These are phyloP conservation scores for Rhodamnia argentea DNA, from an alignment of 345 rosid species.

Conservation along the genomic window DNA sequence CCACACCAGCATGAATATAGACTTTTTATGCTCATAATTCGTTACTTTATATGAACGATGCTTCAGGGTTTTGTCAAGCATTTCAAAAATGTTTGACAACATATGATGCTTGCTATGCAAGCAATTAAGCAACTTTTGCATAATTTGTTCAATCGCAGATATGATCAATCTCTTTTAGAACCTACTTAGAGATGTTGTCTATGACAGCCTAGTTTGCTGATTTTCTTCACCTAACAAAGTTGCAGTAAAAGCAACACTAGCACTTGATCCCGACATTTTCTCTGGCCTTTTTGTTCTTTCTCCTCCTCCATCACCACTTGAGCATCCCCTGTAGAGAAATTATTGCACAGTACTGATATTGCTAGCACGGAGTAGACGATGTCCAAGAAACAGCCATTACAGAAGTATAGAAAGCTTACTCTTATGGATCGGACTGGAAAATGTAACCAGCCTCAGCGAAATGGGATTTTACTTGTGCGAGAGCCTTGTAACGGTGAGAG, in stretches of 20 bases:
- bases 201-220: neutral
- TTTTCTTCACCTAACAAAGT: neutral
- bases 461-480: constrained; percentile 56
- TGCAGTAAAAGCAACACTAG: neutral
- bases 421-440: constrained; percentile 25
- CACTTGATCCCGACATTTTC: neutral
- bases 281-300: neutral
- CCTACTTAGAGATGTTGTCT: neutral
- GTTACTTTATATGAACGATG: neutral
- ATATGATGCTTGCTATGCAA: neutral
- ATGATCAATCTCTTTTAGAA: neutral
- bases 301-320: neutral
- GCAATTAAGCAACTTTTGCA: neutral
- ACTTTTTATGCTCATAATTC: neutral
- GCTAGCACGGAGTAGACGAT: neutral
- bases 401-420: neutral
- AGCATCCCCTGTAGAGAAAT: neutral
- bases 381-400: neutral
- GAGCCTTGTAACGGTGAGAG: constrained; percentile 81
- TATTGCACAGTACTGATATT: neutral
- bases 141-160: neutral
- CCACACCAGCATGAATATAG: neutral
- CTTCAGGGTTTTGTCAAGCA: neutral
- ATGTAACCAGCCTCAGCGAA: constrained; percentile 61
- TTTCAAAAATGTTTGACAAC: neutral